Base-by-base conservation (phyloP, 805 yeast species). In the Yarrowia sp. region DNA sequence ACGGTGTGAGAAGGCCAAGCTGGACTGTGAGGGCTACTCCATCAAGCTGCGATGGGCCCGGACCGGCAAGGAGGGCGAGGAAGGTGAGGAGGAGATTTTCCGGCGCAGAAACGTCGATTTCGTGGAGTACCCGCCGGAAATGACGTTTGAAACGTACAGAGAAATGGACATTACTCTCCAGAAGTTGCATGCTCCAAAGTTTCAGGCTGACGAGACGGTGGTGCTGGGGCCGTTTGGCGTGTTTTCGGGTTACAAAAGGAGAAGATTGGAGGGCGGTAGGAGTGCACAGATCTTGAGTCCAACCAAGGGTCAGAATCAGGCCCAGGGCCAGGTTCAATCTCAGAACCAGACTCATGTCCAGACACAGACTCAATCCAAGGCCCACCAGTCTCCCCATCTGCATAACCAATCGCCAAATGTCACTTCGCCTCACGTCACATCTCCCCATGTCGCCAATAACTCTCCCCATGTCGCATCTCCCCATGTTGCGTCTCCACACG, bases 211-310 rank as follows among this genome's bases (percentile, higher is more conserved):
- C 2, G 80, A 81, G 47, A 87, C 91, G 0, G 81, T 84, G 77
- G 73, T 83, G 5, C 77, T 83, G 52, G 96, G 97, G 0, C 96
- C 95, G 14, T 92, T 91, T 79, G 96, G 96, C 0, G 95, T 91
- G 0, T 91, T 92, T 72, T 83, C 82, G 71, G 88, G 88, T 0
- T n/a, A 13, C 17, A 61, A 61, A 38, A 9, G 66, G 1, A 9
- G 66, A 9, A 13, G 53, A 1, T 36, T 46, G 6, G 55, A 61
- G 9, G 30, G 30, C 7, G 30, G 30, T 1, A 24, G 30, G 30
- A 24, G 9, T 19, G 2, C 58, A 6, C 19, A 47, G 15, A 24
- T 24, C 3, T 7, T 24, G 30, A 24, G 30, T 24, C 30, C 30
- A 36, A 36, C 13, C 38, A 36, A 24, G 30, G n/a, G 30, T 36